Conservation (phyloP, 2,329 filamentous ascomycete genomes). For the Ophiostoma novo-ulmi region DNA sequence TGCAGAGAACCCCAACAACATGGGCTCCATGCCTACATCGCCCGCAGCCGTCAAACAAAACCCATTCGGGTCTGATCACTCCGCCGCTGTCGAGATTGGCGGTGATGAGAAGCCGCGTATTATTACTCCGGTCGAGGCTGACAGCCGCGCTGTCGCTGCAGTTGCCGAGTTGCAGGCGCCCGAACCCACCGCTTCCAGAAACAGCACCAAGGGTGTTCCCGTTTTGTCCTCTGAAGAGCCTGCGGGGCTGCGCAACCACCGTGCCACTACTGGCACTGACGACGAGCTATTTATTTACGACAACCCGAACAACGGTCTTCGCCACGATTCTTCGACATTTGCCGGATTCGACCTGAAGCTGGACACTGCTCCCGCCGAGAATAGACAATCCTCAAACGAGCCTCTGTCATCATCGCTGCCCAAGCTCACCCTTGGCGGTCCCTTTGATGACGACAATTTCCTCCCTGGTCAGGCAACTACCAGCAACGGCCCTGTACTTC, state of each 20-base stretch:
- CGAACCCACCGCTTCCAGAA: constrained; percentile 33
- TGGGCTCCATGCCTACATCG: constrained; percentile 19
- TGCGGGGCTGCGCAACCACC: constrained; percentile 13
- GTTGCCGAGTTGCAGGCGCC: constrained; percentile 37
- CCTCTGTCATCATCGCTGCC: constrained; percentile 17
- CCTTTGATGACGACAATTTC: constrained; percentile 22
- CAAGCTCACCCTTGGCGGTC: constrained; percentile 19
- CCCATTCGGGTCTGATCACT: constrained; percentile 36
- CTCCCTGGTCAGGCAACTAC: constrained; percentile 19
- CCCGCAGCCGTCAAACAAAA: constrained; percentile 30
- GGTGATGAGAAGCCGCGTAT: background rate
- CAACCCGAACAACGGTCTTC: constrained; percentile 19
- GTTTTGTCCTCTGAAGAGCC: constrained; percentile 15
- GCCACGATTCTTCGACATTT: constrained; percentile 22
- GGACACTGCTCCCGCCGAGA: constrained; percentile 1
- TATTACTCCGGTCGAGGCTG: constrained; percentile 27
- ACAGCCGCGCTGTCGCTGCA: constrained; percentile 30
- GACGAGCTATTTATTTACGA: constrained; percentile 29
- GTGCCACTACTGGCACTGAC: constrained; percentile 24
- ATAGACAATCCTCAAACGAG: constrained; percentile 3
- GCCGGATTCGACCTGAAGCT: constrained; percentile 21
- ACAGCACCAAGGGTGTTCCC: constrained; percentile 28
- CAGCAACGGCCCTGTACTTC: constrained; percentile 12
- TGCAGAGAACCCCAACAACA: background rate
- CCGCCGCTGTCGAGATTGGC: constrained; percentile 31